Evolutionary conservation across 2,329 filamentous ascomycete genomes (phyloP).

Genomic region (Penicillium italicum): DNA sequence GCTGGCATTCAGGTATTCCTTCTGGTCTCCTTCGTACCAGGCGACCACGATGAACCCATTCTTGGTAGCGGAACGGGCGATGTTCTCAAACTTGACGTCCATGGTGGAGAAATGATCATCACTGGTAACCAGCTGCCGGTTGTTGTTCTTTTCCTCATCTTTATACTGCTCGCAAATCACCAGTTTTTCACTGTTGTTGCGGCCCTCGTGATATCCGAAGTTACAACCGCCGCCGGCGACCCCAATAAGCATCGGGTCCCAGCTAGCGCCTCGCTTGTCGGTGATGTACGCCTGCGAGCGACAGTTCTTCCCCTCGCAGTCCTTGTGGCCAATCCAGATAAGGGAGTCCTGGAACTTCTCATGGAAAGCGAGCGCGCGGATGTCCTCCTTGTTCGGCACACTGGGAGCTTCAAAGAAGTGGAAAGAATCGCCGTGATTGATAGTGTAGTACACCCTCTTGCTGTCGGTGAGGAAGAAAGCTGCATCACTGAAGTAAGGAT

Average conservation of each 20-base stretch:
- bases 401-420: slow-evolving; percentile 47
- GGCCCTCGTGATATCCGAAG: slow-evolving; percentile 68
- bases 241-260: slow-evolving; percentile 70
- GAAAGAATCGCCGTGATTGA: slow-evolving; percentile 68
- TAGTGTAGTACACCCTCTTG: slow-evolving; percentile 71
- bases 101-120: slow-evolving; percentile 71
- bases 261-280: slow-evolving; percentile 72
- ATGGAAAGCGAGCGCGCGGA: slow-evolving; percentile 71
- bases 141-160: slow-evolving; percentile 60
- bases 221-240: slow-evolving; percentile 68
- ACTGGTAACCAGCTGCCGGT: slow-evolving; percentile 69
- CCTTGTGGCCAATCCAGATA: slow-evolving; percentile 74
- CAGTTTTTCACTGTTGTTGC: slow-evolving; percentile 60
- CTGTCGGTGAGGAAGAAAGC: slow-evolving; percentile 77
- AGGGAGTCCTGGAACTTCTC: slow-evolving; percentile 83
- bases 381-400: slow-evolving; percentile 20
- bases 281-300: slow-evolving; percentile 72
- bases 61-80: slow-evolving; percentile 89
- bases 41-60: slow-evolving; percentile 93
- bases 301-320: slow-evolving; percentile 65
- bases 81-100: slow-evolving; percentile 63
- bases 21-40: slow-evolving; percentile 58
- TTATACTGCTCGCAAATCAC: slow-evolving; percentile 62
- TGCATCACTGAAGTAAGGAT: slow-evolving; percentile 76
- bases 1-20: slow-evolving; percentile 68